phyloP scores from a whole-genome alignment of 2,329 filamentous ascomycete genomes.

The Ambrosiella xylebori region DNA sequence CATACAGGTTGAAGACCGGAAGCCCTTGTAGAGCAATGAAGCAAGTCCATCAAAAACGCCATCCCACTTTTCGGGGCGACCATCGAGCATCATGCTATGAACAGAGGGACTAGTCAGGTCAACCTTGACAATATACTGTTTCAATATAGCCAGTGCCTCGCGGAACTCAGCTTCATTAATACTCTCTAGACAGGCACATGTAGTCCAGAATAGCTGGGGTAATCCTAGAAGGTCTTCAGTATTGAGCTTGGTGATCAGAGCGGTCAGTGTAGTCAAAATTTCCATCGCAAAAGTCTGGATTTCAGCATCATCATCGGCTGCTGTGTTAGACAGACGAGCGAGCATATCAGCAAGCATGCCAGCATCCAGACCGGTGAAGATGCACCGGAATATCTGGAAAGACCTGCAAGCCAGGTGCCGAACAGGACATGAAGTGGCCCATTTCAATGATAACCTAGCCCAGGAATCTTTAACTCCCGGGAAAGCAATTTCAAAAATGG shows the following conservation, averaged over 20 bases:
- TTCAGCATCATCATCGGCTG: conserved; percentile 84
- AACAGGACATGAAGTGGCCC: conserved; percentile 94
- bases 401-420: conserved; percentile 89
- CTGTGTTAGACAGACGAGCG: conserved; percentile 83
- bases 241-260: conserved; percentile 72
- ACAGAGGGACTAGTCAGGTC: conserved; percentile 60
- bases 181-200: conserved; percentile 86
- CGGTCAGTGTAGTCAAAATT: conserved; percentile 83
- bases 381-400: conserved; percentile 92
- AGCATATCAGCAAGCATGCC: conserved; percentile 96
- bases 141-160: conserved; percentile 80
- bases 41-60: conserved; percentile 76
- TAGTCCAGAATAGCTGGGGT: conserved; percentile 95
- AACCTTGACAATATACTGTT: conserved; percentile 67
- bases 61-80: conserved; percentile 74
- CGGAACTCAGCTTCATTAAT: conserved; percentile 93
- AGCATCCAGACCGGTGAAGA: conserved; percentile 77
- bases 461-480: conserved; percentile 80
- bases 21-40: conserved; percentile 72
- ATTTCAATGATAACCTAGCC: conserved; percentile 76
- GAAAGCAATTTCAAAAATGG: conserved; percentile 69
- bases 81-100: conserved; percentile 49
- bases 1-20: conserved; percentile 71
- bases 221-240: conserved; percentile 69
- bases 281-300: conserved; percentile 97